Conservation (phyloP, 2,329 filamentous ascomycete genomes). For the Dactylellina sp. region DNA sequence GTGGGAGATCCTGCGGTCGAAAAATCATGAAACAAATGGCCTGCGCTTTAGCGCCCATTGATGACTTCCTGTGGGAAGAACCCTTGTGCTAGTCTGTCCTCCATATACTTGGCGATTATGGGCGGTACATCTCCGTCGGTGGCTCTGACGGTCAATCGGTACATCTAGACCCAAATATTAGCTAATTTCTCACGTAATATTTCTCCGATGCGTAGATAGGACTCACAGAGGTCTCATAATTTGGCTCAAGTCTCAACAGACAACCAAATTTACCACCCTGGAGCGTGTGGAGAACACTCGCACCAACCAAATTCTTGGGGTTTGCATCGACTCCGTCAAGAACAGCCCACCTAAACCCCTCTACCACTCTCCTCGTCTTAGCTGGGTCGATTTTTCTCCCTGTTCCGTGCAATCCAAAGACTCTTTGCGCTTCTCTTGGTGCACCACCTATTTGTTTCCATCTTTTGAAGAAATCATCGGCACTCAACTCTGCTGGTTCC, state of each 20-base stretch:
- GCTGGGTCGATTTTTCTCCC: conserved; percentile 75
- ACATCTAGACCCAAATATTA: conserved; percentile 75
- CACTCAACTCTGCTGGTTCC: conserved; percentile 85
- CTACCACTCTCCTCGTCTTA: conserved; percentile 78
- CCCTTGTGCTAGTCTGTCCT: conserved; percentile 77
- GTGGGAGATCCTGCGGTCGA: conserved; percentile 1
- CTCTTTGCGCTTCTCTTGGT: conserved; percentile 85
- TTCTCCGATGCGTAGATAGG: neutral
- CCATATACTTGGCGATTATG: conserved; percentile 85
- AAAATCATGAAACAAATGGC: conserved; percentile 1
- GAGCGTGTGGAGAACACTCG: conserved; percentile 83
- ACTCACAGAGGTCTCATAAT: conserved; percentile 88
- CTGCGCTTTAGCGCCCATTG: conserved; percentile 37
- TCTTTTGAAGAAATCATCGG: conserved; percentile 97
- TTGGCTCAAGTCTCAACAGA: conserved; percentile 91
- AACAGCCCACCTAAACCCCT: conserved; percentile 90
- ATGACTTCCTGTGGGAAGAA: conserved; percentile 59
- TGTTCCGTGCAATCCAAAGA: conserved; percentile 76
- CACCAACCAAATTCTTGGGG: conserved; percentile 90
- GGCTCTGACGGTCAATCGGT: conserved; percentile 90
- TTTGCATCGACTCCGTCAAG: conserved; percentile 90
- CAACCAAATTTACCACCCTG: conserved; percentile 93
- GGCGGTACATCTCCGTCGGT: conserved; percentile 90
- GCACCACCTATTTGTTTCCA: conserved; percentile 98
- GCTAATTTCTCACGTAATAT: conserved; percentile 12